Percentiles rank a stretch among this genome's conserved stretches.
phyloP scores from a whole-genome alignment of 768 basidiomycete species.

The Amanita exitialis region DNA sequence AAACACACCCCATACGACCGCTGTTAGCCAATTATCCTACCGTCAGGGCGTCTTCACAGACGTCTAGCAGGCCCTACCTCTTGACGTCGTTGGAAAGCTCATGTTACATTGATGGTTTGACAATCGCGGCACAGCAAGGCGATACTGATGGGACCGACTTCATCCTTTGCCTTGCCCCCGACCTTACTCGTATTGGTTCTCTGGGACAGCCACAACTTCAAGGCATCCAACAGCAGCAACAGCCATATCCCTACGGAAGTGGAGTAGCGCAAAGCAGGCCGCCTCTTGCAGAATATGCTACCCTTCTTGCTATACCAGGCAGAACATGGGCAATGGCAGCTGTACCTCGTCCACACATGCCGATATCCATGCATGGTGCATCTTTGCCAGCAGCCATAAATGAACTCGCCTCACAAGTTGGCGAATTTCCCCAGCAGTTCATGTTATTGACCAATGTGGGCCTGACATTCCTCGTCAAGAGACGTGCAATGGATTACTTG shows the following conservation, averaged over 20 bases:
- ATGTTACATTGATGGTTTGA: constrained; percentile 58
- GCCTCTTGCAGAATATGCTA: constrained; percentile 69
- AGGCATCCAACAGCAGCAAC: constrained; percentile 27
- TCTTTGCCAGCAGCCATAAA: constrained; percentile 55
- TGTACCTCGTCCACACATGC: constrained; percentile 23
- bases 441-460: constrained; percentile 86
- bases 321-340: constrained; percentile 77
- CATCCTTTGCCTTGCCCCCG: constrained; percentile 65
- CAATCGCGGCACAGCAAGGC: constrained; percentile 62
- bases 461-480: constrained; percentile 68
- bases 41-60: constrained; percentile 1
- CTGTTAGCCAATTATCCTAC: constrained; percentile 38
- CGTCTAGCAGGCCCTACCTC: constrained; percentile 39
- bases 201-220: constrained; percentile 46
- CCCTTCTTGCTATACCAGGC: constrained; percentile 70
- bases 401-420: constrained; percentile 76
- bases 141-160: constrained; percentile 69
- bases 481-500: constrained; percentile 79
- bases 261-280: constrained; percentile 32
- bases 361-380: constrained; percentile 23
- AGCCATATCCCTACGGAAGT: constrained; percentile 25
- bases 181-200: constrained; percentile 61
- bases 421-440: constrained; percentile 67
- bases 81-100: constrained; percentile 50
- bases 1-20: constrained; percentile 40